Conservation (phyloP, 176 grass and related monocot species). For the Cymbopogon citratus region DNA sequence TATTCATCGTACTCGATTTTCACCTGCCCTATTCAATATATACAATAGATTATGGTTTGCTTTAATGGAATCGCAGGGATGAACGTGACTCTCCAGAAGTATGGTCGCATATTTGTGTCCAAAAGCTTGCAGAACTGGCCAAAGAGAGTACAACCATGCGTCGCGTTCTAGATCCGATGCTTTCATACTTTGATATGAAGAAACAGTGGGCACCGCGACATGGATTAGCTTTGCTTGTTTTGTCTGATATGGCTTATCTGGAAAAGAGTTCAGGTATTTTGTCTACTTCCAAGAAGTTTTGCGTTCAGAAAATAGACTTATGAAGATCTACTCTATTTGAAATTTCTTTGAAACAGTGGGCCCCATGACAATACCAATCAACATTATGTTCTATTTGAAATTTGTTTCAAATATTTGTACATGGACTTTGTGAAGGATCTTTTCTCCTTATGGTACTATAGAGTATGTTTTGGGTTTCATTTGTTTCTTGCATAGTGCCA, state of each 20-base stretch:
- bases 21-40: neutral
- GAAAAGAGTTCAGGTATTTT: slow-evolving; percentile 76
- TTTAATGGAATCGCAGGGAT: slow-evolving; percentile 50
- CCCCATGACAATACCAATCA: neutral
- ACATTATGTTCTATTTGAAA: neutral
- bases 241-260: slow-evolving; percentile 77
- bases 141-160: slow-evolving; percentile 93
- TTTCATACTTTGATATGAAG: slow-evolving; percentile 72
- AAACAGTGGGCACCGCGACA: slow-evolving; percentile 68
- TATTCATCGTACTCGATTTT: neutral
- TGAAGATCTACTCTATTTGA: too few relatives aligned
- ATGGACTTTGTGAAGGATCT: neutral
- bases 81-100: slow-evolving; percentile 73
- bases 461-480: neutral
- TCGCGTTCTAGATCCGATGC: slow-evolving; percentile 74
- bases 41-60: neutral
- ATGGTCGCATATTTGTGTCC: slow-evolving; percentile 80
- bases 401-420: neutral
- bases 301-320: neutral
- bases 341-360: too few relatives aligned
- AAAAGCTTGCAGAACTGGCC: slow-evolving; percentile 84
- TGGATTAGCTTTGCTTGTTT: slow-evolving; percentile 78
- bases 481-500: neutral
- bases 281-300: neutral
- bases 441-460: neutral